Evolutionary conservation across 2,329 filamentous ascomycete species (phyloP).

Genomic region (Clonostachys sp.): DNA sequence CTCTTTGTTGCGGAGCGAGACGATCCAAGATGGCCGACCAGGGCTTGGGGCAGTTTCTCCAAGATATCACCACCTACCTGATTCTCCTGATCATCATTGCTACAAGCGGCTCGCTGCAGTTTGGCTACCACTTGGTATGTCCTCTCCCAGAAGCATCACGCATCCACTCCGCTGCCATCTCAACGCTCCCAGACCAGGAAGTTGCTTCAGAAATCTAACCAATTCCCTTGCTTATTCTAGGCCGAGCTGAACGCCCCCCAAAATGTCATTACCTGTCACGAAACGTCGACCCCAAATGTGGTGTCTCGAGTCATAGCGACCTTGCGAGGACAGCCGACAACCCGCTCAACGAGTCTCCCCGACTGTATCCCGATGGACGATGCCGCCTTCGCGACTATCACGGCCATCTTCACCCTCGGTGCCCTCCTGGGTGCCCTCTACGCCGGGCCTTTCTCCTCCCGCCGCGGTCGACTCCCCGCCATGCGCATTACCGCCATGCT

Average conservation of each 20-base stretch:
- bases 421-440: slow-evolving; percentile 79
- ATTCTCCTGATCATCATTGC: slow-evolving; percentile 70
- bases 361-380: slow-evolving; percentile 88
- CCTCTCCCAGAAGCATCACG: neutral
- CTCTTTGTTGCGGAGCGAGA: neutral
- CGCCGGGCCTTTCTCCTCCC: slow-evolving; percentile 74
- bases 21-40: slow-evolving; percentile 20
- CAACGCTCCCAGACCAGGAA: neutral
- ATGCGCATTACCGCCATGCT: slow-evolving; percentile 76
- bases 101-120: slow-evolving; percentile 85
- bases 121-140: slow-evolving; percentile 85
- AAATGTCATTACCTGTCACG: slow-evolving; percentile 85
- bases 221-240: slow-evolving; percentile 23
- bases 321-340: neutral
- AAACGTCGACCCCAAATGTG: slow-evolving; percentile 28
- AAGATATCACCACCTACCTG: slow-evolving; percentile 67
- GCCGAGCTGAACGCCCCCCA: slow-evolving; percentile 94
- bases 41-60: slow-evolving; percentile 12
- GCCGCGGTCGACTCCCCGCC: slow-evolving; percentile 67
- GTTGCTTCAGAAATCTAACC: slow-evolving; percentile 4
- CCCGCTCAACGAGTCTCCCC: slow-evolving; percentile 36
- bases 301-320: too few species aligned
- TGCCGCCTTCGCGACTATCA: slow-evolving; percentile 77
- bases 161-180: neutral
- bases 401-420: slow-evolving; percentile 87